Evolutionary conservation across 1,284 basidiomycete species (phyloP).

Genomic region (Leucocoprinus gongylophorus): DNA sequence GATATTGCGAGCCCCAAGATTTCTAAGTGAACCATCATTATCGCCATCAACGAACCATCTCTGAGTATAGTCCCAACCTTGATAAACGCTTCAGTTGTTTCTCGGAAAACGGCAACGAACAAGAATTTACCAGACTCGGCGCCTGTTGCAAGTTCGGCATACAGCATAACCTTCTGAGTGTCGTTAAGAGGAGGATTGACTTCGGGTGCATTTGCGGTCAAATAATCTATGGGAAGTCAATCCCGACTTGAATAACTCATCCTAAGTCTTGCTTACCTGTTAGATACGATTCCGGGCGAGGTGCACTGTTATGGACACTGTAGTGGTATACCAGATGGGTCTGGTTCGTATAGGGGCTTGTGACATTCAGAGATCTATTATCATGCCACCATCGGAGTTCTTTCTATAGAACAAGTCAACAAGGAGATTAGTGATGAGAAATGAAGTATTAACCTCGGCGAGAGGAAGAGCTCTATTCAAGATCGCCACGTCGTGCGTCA

Average conservation of each 20-base stretch:
- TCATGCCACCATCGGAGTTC: slow-evolving; percentile 80
- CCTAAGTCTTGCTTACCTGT: slow-evolving; percentile 32
- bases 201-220: slow-evolving; percentile 61
- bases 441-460: slow-evolving; percentile 34
- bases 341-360: slow-evolving; percentile 64
- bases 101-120: not conserved
- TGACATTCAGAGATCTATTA: slow-evolving; percentile 70
- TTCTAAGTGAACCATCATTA: slow-evolving; percentile 53
- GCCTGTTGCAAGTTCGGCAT: slow-evolving; percentile 82
- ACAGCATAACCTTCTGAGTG: slow-evolving; percentile 58
- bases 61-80: slow-evolving; percentile 42
- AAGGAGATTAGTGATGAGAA: not conserved
- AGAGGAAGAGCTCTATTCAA: slow-evolving; percentile 40
- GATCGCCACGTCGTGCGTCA: slow-evolving; percentile 35
- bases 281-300: slow-evolving; percentile 80
- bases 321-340: slow-evolving; percentile 68
- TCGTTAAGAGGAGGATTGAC: slow-evolving; percentile 52
- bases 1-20: slow-evolving; percentile 64
- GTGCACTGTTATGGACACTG: slow-evolving; percentile 74
- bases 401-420: slow-evolving; percentile 33
- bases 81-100: not conserved
- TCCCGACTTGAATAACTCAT: not conserved
- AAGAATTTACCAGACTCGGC: slow-evolving; percentile 63
- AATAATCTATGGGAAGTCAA: slow-evolving; percentile 53
- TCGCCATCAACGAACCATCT: slow-evolving; percentile 44